These are phyloP conservation scores for Raphanus raphanistrum DNA, from an alignment of 345 rosid genomes.

Conservation along the genomic window DNA sequence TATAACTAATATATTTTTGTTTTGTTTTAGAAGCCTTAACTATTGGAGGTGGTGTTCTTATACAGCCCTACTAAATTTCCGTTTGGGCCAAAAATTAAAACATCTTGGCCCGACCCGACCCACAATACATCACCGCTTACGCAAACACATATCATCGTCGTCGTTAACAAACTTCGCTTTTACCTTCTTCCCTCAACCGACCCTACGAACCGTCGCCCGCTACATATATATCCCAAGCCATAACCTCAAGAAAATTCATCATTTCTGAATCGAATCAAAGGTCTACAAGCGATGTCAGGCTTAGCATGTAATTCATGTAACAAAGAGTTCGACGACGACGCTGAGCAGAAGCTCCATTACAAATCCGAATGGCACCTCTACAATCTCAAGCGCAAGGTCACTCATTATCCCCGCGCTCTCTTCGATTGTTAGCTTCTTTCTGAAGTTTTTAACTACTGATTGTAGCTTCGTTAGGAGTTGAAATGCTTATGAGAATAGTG, in stretches of 20 bases:
- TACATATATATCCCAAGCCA: background rate
- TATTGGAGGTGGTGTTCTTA: no score
- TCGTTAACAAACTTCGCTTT: background rate
- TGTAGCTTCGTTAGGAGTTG: background rate
- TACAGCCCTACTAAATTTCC: background rate
- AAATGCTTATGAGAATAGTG: background rate
- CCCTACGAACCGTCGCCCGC: conserved; percentile 30
- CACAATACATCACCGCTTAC: conserved; percentile 13
- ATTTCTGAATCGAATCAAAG: background rate
- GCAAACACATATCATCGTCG: background rate
- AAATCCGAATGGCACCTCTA: conserved; percentile 99
- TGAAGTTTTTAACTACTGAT: no score
- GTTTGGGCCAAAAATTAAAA: background rate
- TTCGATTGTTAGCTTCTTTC: no score
- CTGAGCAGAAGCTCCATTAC: conserved; percentile 86
- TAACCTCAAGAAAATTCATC: background rate
- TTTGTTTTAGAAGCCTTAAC: no score
- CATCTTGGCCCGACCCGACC: no score
- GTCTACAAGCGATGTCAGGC: conserved; percentile 49
- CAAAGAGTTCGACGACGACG: conserved; percentile 69
- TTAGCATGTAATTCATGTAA: conserved; percentile 89
- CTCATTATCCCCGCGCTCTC: background rate
- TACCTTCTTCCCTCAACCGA: conserved; percentile 23
- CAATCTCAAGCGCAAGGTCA: conserved; percentile 96
- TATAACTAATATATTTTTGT: no score